Conservation (phyloP, 495 filamentous ascomycete genomes). For the Terfezia claveryi region DNA sequence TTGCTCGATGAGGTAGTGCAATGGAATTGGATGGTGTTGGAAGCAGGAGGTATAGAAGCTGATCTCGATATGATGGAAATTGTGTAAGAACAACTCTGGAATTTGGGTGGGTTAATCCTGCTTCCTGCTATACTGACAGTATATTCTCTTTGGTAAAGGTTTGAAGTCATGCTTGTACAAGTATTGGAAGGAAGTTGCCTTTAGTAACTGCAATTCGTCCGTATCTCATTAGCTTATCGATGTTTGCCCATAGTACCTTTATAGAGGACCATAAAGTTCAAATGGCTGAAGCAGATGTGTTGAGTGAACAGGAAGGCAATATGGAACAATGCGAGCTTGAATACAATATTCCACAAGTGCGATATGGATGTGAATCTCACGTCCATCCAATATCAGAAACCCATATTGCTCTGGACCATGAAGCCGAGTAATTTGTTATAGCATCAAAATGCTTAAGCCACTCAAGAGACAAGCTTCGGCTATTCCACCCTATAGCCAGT, state of each 20-base stretch:
- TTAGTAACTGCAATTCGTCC: neutral
- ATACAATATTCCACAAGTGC: slow-evolving; percentile 9
- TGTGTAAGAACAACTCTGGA: no score
- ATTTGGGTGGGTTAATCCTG: no score
- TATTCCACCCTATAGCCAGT: slow-evolving; percentile 16
- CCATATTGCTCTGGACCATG: no score
- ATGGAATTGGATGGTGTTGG: no score
- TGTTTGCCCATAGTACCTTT: slow-evolving; percentile 1
- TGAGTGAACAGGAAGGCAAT: slow-evolving; percentile 5
- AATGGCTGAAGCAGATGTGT: slow-evolving; percentile 6
- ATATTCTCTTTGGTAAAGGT: no score
- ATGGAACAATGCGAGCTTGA: slow-evolving; percentile 1
- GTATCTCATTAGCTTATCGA: slow-evolving; percentile 1
- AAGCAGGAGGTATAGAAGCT: no score
- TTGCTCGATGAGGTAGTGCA: no score
- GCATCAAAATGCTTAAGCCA: slow-evolving; percentile 13
- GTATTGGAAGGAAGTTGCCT: no score
- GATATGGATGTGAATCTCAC: slow-evolving; percentile 5
- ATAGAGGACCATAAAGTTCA: neutral
- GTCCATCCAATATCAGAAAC: slow-evolving; percentile 3
- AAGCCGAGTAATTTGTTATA: no score
- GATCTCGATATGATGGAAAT: no score
- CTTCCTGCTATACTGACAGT: no score
- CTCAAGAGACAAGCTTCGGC: slow-evolving; percentile 7
- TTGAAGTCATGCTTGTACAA: no score